These are phyloP conservation scores for Diaporthe vaccinii DNA, from an alignment of 2,329 filamentous ascomycete species.

Conservation along the genomic window DNA sequence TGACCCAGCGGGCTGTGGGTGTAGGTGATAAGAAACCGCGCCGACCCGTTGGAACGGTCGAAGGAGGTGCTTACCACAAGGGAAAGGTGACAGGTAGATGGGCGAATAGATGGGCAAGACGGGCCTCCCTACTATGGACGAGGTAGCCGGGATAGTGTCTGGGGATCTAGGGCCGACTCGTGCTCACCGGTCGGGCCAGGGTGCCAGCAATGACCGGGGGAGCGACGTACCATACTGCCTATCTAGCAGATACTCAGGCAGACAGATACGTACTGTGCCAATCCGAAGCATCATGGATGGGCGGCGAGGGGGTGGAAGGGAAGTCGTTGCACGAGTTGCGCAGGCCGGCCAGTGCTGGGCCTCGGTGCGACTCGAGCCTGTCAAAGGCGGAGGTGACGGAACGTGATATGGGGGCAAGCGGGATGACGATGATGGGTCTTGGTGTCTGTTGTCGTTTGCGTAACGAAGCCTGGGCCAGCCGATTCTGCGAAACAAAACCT, in stretches of 20 bases:
- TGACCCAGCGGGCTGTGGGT: not conserved
- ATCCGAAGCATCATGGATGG: not conserved
- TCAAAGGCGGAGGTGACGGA: constrained; percentile 24
- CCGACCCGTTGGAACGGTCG: constrained; percentile 22
- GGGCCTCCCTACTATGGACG: not conserved
- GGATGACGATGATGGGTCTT: constrained; percentile 11
- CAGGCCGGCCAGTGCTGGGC: not conserved
- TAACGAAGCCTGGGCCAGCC: constrained; percentile 2
- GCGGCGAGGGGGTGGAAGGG: not conserved
- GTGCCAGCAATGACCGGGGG: constrained; percentile 7
- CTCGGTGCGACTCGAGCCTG: constrained; percentile 31
- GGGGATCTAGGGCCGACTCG: constrained; percentile 8
- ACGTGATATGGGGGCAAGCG: constrained; percentile 28
- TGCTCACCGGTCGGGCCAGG: constrained; percentile 33
- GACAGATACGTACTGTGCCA: not conserved
- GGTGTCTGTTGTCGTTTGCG: constrained; percentile 10
- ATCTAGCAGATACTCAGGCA: not conserved
- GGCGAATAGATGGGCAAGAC: constrained; percentile 15
- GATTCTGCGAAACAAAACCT: not conserved
- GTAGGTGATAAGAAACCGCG: constrained; percentile 25
- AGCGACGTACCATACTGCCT: not conserved
- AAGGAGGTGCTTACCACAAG: constrained; percentile 8
- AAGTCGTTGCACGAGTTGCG: not conserved
- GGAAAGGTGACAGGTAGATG: not conserved
- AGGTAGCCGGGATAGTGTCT: constrained; percentile 6